Evolutionary conservation across 306 rosid genomes (phyloP).

Genomic region (Pterocarpus santalinus): DNA sequence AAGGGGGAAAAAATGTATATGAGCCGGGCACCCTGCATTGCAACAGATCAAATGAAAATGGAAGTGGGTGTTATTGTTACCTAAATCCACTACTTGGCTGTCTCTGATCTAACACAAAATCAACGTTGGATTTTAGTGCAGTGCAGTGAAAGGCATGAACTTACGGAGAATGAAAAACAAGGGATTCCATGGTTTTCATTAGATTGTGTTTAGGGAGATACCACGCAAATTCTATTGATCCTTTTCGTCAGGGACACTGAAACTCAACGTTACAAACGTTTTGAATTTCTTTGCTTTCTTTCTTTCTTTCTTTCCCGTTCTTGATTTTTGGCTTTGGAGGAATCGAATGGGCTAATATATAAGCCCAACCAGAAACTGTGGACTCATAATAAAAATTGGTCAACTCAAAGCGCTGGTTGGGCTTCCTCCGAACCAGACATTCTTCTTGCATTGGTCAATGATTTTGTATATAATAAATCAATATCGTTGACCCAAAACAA

Average conservation of each 20-base stretch:
- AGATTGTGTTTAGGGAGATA: slow-evolving; percentile 10
- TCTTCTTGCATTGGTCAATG: too few relatives aligned
- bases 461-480: too few relatives aligned
- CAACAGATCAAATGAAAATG: neutral
- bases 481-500: too few relatives aligned
- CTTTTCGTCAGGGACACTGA: slow-evolving; percentile 6
- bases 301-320: neutral
- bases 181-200: slow-evolving; percentile 19
- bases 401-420: neutral
- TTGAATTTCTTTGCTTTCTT: neutral
- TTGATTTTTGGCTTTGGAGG: neutral
- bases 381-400: too few relatives aligned
- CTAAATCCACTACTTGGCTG: slow-evolving; percentile 10
- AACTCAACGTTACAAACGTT: neutral
- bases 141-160: slow-evolving; percentile 11
- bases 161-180: neutral
- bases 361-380: neutral
- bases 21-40: neutral
- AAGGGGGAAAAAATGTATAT: neutral
- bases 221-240: neutral
- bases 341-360: neutral
- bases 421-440: neutral
- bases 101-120: slow-evolving; percentile 11
- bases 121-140: neutral
- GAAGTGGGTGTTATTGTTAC: slow-evolving; percentile 4